phyloP scores from a whole-genome alignment of 768 basidiomycete genomes.

The Auricularia auricula-judae region DNA sequence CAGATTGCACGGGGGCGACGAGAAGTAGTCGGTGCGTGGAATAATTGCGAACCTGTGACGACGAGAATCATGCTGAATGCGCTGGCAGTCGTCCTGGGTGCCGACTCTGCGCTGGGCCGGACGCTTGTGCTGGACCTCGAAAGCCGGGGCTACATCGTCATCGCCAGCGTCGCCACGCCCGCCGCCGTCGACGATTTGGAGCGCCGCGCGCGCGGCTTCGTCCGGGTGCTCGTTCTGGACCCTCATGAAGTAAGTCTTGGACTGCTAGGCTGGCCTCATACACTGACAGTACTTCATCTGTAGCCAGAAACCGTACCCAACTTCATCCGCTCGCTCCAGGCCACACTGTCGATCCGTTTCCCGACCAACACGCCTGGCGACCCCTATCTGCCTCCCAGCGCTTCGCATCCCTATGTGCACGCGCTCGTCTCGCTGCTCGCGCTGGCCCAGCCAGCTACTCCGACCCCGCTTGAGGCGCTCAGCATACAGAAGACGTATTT shows the following conservation, averaged over 20 bases:
- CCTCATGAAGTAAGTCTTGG: constrained; percentile 46
- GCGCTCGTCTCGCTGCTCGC: constrained; percentile 70
- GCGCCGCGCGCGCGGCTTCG: constrained; percentile 55
- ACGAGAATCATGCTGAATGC: too few relatives aligned
- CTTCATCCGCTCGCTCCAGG: constrained; percentile 72
- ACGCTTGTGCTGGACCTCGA: constrained; percentile 67
- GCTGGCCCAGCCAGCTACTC: constrained; percentile 30
- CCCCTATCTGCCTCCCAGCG: constrained; percentile 52
- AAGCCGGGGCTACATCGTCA: constrained; percentile 70
- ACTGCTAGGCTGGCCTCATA: background rate
- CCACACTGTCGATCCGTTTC: constrained; percentile 72
- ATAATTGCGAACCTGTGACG: too few relatives aligned
- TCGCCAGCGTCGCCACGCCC: constrained; percentile 63
- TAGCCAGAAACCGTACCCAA: constrained; percentile 62
- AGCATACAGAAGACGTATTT: constrained; percentile 46
- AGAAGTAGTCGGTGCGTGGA: constrained; percentile 16
- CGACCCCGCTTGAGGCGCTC: constrained; percentile 62
- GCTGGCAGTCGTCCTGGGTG: constrained; percentile 66
- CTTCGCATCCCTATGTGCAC: constrained; percentile 56
- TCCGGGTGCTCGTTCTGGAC: constrained; percentile 73
- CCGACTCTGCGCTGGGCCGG: constrained; percentile 60
- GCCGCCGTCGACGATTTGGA: constrained; percentile 60
- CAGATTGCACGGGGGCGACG: constrained; percentile 27
- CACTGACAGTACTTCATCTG: background rate
- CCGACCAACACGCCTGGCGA: constrained; percentile 72